Base-by-base conservation (phyloP, 164 flowering plant species). In the Brasenia schreberi region DNA sequence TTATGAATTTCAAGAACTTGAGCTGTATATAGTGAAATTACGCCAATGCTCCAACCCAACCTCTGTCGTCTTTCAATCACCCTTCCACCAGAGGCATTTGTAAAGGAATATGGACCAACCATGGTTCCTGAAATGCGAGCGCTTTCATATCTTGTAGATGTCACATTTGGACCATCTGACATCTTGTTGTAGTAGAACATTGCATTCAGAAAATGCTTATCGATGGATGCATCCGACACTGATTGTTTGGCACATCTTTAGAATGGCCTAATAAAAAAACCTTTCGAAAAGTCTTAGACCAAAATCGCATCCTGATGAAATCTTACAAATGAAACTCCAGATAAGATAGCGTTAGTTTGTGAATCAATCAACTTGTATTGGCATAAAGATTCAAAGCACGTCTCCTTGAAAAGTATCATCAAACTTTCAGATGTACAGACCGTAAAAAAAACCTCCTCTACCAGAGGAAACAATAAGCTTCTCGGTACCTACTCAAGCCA, bases 21-120 rank as follows among this genome's bases (percentile, higher is more conserved):
- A 44, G 88, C 87, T 16, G 76, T 65, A 61, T 87, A 79, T 0
- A 97, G 97, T 0, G 94, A 90, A 43, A 93, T 68, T 1, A 88
- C 69, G 3, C 97, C 98, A 69, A 93, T 63, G 43, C 84, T 76
- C 27, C 18, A 53, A 61, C 12, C 17, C 59, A 73, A 27, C 65
- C 66, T 6, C 70, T 62, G 61, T 69, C 68, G 42, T 68, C 76
- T 7, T 11, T 5, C 18, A 70, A 33, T 70, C 60, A 81, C 87
- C 49, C 58, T 69, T 63, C 82, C 83, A 19, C 71, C 12, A 5
- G 69, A 11, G 19, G 77, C 56, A 68, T 68, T 74, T 17, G 78
- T 78, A 61, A 82, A 85, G 0, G 90, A 84, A 68, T 72, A 85
- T 5, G 87, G 18, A 5, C 83, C 81, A 68, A 52, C 83, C 84